These are phyloP conservation scores for Candida hungchunana DNA, from an alignment of 805 yeast genomes.

Conservation along the genomic window DNA sequence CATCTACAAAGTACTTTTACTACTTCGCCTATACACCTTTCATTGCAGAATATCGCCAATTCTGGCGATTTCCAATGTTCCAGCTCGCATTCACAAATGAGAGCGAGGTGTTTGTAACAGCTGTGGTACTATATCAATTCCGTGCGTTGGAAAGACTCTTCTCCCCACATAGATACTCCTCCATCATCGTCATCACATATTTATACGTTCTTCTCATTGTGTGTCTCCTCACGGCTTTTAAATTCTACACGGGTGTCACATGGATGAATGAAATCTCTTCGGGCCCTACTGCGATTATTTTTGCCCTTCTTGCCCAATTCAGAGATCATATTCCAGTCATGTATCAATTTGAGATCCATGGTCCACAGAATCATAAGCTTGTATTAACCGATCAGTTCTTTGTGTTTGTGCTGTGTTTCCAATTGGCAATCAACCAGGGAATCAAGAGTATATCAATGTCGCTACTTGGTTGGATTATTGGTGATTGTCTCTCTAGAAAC, in stretches of 20 bases:
- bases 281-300: conserved; percentile 34
- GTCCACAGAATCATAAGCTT: conserved; percentile 14
- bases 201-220: conserved; percentile 16
- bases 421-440: conserved; percentile 30
- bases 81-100: conserved; percentile 25
- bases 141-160: conserved; percentile 35
- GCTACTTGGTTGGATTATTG: conserved; percentile 33
- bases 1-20: conserved; percentile 33
- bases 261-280: conserved; percentile 16
- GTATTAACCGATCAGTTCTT: conserved; percentile 32
- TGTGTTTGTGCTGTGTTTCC: conserved; percentile 30
- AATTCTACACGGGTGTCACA: conserved; percentile 18
- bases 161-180: conserved; percentile 33
- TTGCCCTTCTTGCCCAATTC: conserved; percentile 33
- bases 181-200: conserved; percentile 16
- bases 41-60: conserved; percentile 29
- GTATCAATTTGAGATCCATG: conserved; percentile 32
- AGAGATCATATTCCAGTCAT: conserved; percentile 35
- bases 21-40: conserved; percentile 32
- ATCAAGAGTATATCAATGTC: conserved; percentile 27
- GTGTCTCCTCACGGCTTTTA: conserved; percentile 11
- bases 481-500: conserved; percentile 32
- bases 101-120: conserved; percentile 33
- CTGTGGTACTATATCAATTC: conserved; percentile 34
- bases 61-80: conserved; percentile 26